Base-by-base conservation (phyloP, 495 filamentous ascomycete genomes). In the Echria macrotheca region DNA sequence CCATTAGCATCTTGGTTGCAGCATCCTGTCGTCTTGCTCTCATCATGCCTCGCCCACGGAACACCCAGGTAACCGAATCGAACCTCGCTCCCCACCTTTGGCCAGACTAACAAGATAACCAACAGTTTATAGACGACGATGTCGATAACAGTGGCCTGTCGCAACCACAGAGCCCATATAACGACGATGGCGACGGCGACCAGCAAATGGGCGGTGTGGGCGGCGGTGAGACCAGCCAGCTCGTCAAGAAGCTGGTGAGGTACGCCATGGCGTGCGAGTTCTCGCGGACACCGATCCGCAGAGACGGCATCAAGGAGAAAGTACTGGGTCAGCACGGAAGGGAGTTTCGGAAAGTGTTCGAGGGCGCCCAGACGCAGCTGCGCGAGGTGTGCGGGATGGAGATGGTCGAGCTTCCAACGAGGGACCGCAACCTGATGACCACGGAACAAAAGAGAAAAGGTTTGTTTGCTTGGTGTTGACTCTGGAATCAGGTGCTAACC, bases 241-340 rank as follows among this genome's bases (percentile, higher is more conserved):
- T 91, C 57, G 81, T 89, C 24, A 96, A 95, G 68, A 95, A 90
- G 54, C 69, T 98, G 38, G 84, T 97, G 15, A 83, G 93, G n/a
- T 79, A 95, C 35, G 93, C 89, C 2, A 64, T 97, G 5, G 80
- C 91, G 2, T 89, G 87, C 69, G 93, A 96, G 63, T 94, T 86
- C 64, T 76, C 86, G n/a, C 78, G 93, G 12, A 73, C 77, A 36
- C 80, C 84, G 0, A 87, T 98, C 25, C 80, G 81, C 11, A 70
- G 93, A 54, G 73, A 79, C 5, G 93, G 89, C 45, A 90, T 98
- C 49, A 78, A 70, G 56, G 75, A 83, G 31, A 96, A 84, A 80
- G 79, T 81, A 28, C 67, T 82, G 11, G 75, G 74, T 4, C 51
- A 64, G 18, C 67, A 79, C n/a, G 56, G 70, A 9, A 70, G 81